phyloP scores from a whole-genome alignment of 73 alveolate genomes.

The Blepharisma japonicum region DNA sequence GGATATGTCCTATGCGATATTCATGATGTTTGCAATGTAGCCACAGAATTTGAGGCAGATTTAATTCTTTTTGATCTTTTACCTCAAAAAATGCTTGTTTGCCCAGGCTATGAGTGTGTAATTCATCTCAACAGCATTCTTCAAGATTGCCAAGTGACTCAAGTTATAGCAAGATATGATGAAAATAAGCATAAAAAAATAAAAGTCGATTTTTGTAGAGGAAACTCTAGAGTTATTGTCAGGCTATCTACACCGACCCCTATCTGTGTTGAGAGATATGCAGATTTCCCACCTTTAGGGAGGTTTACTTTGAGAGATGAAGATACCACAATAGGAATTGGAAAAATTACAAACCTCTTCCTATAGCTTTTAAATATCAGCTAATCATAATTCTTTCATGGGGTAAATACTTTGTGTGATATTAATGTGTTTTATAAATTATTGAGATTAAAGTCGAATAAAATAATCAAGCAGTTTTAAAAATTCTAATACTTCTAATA shows the following conservation, averaged over 20 bases:
- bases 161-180: neutral
- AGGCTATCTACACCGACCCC: neutral
- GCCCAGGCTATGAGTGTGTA: slow-evolving; percentile 15
- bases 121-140: neutral
- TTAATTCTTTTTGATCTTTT: neutral
- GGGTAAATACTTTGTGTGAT: too few relatives aligned
- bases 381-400: too few relatives aligned
- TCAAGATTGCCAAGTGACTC: neutral
- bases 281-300: slow-evolving; percentile 1
- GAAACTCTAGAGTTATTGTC: neutral
- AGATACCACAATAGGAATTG: slow-evolving; percentile 12
- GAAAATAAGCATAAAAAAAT: neutral
- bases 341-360: neutral
- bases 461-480: too few relatives aligned
- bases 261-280: neutral
- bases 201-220: neutral
- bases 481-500: too few relatives aligned
- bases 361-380: too few relatives aligned
- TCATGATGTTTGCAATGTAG: neutral
- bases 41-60: neutral
- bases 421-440: too few relatives aligned
- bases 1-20: slow-evolving; percentile 16
- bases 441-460: too few relatives aligned
- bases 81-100: neutral
- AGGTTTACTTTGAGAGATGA: slow-evolving; percentile 24